Base-by-base conservation (phyloP, 805 yeast species). In the Pichia insulana region DNA sequence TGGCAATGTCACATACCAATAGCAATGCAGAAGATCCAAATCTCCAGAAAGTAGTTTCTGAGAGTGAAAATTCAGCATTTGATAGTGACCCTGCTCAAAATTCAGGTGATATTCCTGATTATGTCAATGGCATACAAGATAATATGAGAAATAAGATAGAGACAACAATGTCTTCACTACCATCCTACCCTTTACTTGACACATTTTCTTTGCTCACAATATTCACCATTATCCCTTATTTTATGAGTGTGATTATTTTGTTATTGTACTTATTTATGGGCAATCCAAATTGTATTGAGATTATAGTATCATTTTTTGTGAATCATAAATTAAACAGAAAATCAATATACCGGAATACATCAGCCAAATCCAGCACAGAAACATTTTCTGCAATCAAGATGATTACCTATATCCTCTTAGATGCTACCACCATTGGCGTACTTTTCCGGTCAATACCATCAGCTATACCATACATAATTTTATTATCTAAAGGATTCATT, bases 401-500 rank as follows among this genome's bases (percentile, higher is more conserved):
- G 7, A 28, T 48, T 0, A 35, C 50, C 2, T 31, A 46, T 16
- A 12, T 58, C 3, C 39, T 52, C 3, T 19, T 48, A 2, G 58
- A 57, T 42, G 39, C 52, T 5, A 13, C 53, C 4, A 11, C 56
- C 15, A 51, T 57, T 30, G 10, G 48, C 0, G 13, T 36, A 13
- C 28, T 57, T 22, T 42, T 58, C 12, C 18, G 52, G 11, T 36
- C 52, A 2, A 46, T 45, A 25, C 62, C 65, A 1, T 48, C 50
- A 3, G n/a, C 51, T 2, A 48, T 58, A 11, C 58, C 56, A 30
- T 61, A 54, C 34, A 39, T 54, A 2, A 52, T 56, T 33, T 27
- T 62, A 10, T 45, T 61, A 28, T 59, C 66, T 7, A 63, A 62
- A 45, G 58, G 65, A 0, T 50, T 59, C 32, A 50, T 64, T n/a